These are phyloP conservation scores for Bimuria novae-zelandiae DNA, from an alignment of 2,329 filamentous ascomycete genomes.

Conservation along the genomic window DNA sequence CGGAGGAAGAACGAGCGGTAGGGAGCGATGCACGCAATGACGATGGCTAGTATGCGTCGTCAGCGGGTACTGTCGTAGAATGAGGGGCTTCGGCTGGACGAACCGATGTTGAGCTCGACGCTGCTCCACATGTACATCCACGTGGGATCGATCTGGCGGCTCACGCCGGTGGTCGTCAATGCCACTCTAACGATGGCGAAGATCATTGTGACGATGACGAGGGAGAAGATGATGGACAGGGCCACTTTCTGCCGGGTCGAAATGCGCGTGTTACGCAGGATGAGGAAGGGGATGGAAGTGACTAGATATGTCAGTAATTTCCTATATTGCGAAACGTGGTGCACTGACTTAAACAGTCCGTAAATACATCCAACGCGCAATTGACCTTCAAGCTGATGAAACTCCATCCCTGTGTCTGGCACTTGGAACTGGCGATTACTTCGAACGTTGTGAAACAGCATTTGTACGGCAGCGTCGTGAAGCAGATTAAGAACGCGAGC, in stretches of 20 bases:
- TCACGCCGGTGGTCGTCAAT: conserved; percentile 8
- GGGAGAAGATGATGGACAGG: conserved; percentile 13
- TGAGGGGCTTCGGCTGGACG: not conserved
- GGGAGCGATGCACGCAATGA: not conserved
- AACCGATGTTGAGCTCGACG: not conserved
- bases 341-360: conserved; percentile 20
- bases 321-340: not conserved
- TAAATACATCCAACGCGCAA: conserved; percentile 17
- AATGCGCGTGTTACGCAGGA: conserved; percentile 11
- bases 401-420: conserved; percentile 7
- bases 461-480: conserved; percentile 14
- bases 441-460: conserved; percentile 14
- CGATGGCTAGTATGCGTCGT: not conserved
- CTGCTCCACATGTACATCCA: conserved; percentile 15
- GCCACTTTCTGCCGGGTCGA: conserved; percentile 7
- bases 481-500: conserved; percentile 11
- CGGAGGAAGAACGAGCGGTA: not conserved
- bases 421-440: conserved; percentile 5
- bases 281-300: conserved; percentile 13
- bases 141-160: conserved; percentile 13
- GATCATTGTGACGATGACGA: conserved; percentile 17
- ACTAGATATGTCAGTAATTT: conserved; percentile 5
- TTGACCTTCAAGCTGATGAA: conserved; percentile 16
- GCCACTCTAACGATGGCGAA: conserved; percentile 14
- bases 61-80: not conserved